phyloP scores from a whole-genome alignment of 371 early-diverging fungal species.

The Thermomucor indicae-seudaticae region DNA sequence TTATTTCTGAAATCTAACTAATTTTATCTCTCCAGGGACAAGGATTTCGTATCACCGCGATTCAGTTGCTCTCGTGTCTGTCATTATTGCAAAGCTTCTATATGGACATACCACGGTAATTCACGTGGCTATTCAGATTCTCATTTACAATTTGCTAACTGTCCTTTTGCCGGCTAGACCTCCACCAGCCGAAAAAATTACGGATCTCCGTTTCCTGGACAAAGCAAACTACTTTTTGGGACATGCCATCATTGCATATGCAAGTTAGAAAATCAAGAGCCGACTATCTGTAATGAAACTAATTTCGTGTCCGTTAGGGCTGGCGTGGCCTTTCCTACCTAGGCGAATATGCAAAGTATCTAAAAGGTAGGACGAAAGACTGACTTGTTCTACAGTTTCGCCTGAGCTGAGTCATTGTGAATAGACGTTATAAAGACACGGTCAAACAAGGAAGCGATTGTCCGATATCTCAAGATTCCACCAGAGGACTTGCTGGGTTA shows the following conservation, averaged over 20 bases:
- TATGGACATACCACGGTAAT: constrained; percentile 46
- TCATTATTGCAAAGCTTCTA: constrained; percentile 62
- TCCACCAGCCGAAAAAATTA: constrained; percentile 38
- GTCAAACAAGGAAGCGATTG: constrained; percentile 65
- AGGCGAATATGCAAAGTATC: constrained; percentile 32
- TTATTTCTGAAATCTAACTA: too few relatives aligned
- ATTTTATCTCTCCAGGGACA: constrained; percentile 44
- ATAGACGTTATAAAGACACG: constrained; percentile 66
- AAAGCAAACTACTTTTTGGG: constrained; percentile 42
- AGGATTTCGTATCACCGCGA: constrained; percentile 69
- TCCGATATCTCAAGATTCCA: constrained; percentile 60
- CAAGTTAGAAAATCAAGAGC: constrained; percentile 9
- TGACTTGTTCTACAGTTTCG: too few relatives aligned
- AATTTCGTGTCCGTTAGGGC: constrained; percentile 14
- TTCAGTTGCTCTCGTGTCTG: constrained; percentile 67
- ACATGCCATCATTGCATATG: constrained; percentile 50
- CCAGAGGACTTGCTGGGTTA: constrained; percentile 71
- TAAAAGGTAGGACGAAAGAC: constrained; percentile 18
- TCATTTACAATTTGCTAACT: constrained; percentile 17
- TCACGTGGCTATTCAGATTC: not conserved
- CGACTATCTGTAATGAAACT: not conserved
- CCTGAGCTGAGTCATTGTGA: too few relatives aligned
- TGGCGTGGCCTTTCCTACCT: constrained; percentile 40
- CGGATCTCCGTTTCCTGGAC: constrained; percentile 37
- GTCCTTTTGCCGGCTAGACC: constrained; percentile 19